Conservation (phyloP, 2,329 filamentous ascomycete genomes). For the Venturia effusa region DNA sequence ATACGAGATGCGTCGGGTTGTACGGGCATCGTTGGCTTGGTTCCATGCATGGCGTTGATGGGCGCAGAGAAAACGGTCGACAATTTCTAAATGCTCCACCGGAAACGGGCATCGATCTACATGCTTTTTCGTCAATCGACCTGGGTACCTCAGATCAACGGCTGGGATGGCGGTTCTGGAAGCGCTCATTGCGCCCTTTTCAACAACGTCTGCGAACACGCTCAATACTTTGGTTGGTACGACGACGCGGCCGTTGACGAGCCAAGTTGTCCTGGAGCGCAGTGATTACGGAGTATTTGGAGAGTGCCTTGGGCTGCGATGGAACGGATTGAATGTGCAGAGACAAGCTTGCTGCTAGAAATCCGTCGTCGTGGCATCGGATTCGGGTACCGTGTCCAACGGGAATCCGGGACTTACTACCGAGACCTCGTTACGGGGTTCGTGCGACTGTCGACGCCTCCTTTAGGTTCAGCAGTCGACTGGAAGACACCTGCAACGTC, state of each 20-base stretch:
- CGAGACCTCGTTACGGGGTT: not conserved
- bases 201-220: not conserved
- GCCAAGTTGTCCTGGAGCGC: too few relatives aligned
- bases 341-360: not conserved
- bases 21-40: too few relatives aligned
- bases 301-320: not conserved
- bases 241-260: not conserved
- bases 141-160: not conserved
- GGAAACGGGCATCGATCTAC: not conserved
- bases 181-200: not conserved
- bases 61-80: not conserved
- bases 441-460: not conserved
- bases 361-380: not conserved
- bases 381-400: not conserved
- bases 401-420: not conserved
- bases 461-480: too few relatives aligned
- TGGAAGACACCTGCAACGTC: too few relatives aligned
- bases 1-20: too few relatives aligned
- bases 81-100: not conserved
- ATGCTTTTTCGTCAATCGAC: not conserved
- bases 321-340: not conserved
- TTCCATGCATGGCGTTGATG: not conserved
- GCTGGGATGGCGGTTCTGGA: not conserved
- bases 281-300: too few relatives aligned
- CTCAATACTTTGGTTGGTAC: not conserved